phyloP scores from a whole-genome alignment of 2,329 filamentous ascomycete species.

The Pyrenophora teres region DNA sequence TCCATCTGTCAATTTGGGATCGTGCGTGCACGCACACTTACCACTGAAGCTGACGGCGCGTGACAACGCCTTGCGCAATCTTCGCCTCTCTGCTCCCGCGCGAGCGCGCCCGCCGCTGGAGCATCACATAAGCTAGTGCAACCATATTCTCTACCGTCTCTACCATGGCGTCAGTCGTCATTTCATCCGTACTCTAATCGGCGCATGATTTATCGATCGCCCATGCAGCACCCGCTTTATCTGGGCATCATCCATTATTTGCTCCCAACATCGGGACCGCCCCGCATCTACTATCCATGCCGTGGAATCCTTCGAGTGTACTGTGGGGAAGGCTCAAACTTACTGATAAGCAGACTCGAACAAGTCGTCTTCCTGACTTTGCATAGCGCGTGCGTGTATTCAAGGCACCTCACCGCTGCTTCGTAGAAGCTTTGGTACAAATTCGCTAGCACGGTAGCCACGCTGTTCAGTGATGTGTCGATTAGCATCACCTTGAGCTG shows the following conservation, averaged over 20 bases:
- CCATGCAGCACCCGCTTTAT: constrained; percentile 22
- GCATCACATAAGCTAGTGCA: constrained; percentile 65
- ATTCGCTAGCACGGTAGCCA: constrained; percentile 71
- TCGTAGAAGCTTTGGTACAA: constrained; percentile 76
- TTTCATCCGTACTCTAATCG: constrained; percentile 14
- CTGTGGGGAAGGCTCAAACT: constrained; percentile 33
- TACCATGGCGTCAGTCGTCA: constrained; percentile 41
- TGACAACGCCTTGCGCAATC: constrained; percentile 55
- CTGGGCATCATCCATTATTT: constrained; percentile 12
- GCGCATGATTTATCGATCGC: constrained; percentile 16
- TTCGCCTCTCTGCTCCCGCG: constrained; percentile 40
- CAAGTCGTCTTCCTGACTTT: constrained; percentile 59
- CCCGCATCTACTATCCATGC: constrained; percentile 16
- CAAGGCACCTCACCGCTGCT: constrained; percentile 74
- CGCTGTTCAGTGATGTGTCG: constrained; percentile 77
- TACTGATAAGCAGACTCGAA: constrained; percentile 63
- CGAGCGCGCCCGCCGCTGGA: constrained; percentile 60
- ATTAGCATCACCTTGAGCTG: constrained; percentile 85
- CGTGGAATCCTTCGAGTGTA: constrained; percentile 3
- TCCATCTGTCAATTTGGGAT: constrained; percentile 15
- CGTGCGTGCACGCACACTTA: constrained; percentile 50
- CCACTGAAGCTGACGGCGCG: constrained; percentile 65
- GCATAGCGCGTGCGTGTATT: constrained; percentile 65
- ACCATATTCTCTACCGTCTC: constrained; percentile 70
- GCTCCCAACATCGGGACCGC: constrained; percentile 13